Conservation (phyloP, 2,329 filamentous ascomycete genomes). For the Diplodia intermedia region DNA sequence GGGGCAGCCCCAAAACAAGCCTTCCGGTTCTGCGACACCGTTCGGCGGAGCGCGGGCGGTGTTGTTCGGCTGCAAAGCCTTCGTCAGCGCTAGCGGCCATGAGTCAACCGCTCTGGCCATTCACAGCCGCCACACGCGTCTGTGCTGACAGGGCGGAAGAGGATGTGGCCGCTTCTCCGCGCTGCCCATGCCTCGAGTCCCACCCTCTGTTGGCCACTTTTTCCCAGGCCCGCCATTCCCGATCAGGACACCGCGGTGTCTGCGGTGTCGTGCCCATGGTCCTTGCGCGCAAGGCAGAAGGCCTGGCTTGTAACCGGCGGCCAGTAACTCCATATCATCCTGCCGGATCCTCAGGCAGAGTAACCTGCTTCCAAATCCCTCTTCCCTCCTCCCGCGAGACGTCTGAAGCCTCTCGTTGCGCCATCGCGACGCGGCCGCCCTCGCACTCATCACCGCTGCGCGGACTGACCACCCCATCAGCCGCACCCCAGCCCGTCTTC, state of each 20-base stretch:
- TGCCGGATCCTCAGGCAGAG: slow-evolving; percentile 20
- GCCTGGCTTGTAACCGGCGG: slow-evolving; percentile 10
- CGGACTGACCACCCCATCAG: slow-evolving; percentile 20
- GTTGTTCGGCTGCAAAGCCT: not conserved
- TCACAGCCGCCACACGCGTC: not conserved
- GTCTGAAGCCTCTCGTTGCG: slow-evolving; percentile 20
- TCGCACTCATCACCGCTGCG: not conserved
- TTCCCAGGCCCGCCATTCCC: not conserved
- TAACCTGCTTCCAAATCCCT: not conserved
- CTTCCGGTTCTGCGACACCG: slow-evolving; percentile 23
- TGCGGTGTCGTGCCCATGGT: not conserved
- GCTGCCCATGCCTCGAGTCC: not conserved
- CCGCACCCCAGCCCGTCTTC: not conserved
- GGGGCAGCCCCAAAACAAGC: slow-evolving; percentile 4
- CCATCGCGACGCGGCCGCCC: slow-evolving; percentile 21
- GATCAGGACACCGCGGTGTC: slow-evolving; percentile 8
- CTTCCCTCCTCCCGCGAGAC: slow-evolving; percentile 16
- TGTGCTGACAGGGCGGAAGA: too few species aligned
- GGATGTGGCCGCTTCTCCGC: slow-evolving; percentile 8
- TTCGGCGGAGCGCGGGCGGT: not conserved
- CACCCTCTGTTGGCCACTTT: not conserved
- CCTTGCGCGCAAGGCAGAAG: slow-evolving; percentile 2
- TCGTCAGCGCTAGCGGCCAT: slow-evolving; percentile 1
- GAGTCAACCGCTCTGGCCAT: slow-evolving; percentile 7
- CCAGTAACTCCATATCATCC: slow-evolving; percentile 26